Evolutionary conservation across 164 flowering plant genomes (phyloP).

Genomic region (Sedum album): DNA sequence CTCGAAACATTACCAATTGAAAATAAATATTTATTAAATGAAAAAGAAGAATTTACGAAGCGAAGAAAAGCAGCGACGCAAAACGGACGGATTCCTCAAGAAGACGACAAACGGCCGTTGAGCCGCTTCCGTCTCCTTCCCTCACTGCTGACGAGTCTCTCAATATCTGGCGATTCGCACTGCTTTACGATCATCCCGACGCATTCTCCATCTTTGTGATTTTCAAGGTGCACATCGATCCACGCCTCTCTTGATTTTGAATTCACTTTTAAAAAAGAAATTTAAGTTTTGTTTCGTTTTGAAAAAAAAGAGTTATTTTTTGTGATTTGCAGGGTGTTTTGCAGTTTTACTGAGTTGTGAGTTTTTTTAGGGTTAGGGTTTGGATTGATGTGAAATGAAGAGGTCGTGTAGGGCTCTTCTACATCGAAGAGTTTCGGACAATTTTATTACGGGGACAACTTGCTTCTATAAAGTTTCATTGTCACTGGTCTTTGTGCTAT

Average conservation of each 20-base stretch:
- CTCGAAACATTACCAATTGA: no score
- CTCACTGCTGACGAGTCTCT: no score
- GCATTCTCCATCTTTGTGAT: not conserved
- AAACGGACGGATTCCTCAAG: no score
- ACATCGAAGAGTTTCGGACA: constrained; percentile 57
- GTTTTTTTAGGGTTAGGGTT: not conserved
- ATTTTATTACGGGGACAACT: constrained; percentile 30
- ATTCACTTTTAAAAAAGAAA: not conserved
- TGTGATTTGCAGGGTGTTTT: not conserved
- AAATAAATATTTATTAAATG: no score
- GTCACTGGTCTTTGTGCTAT: constrained; percentile 49
- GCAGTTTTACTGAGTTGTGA: not conserved
- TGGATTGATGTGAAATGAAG: constrained; percentile 84
- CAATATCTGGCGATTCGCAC: not conserved
- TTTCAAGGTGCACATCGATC: constrained; percentile 2
- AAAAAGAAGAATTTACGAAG: no score
- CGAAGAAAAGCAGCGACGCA: no score
- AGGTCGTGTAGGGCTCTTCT: constrained; percentile 87
- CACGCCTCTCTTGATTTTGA: not conserved
- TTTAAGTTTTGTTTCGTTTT: not conserved
- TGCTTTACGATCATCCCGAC: not conserved
- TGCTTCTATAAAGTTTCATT: constrained; percentile 49
- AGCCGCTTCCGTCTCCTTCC: no score
- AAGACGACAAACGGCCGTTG: no score
- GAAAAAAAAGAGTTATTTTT: not conserved